Evolutionary conservation across 1,284 basidiomycete species (phyloP), one percentile per base, ranked within the genome.

Genomic region (Cutaneotrichosporon mucoides): DNA sequence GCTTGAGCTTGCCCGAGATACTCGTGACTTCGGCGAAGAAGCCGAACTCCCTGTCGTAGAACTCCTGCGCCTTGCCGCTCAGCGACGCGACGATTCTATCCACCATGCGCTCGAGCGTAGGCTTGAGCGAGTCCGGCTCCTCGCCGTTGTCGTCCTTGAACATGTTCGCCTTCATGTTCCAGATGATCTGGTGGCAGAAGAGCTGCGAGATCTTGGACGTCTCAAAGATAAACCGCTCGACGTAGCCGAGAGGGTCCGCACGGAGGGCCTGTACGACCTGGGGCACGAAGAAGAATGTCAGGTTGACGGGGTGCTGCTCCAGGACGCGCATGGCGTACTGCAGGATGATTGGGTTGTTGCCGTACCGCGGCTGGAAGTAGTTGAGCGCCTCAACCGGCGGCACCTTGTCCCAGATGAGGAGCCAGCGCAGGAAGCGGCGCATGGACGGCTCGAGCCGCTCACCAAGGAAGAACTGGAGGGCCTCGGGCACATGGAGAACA

Each of bases 101-200:
- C 6, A 86, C 90, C 86, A 97, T 90, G 10, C 82, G 80, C 70
- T 99, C 96, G n/a, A 99, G 83, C 36, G 84, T 82, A 0, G 95
- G 94, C 79, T 99, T 99, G 86, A 99, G 88, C 1, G 92, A 82
- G 79, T 99, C 96, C 6, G 69, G 66, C 56, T 71, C 65, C 86
- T 64, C 69, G 91, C 92, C 63, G 88, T 83, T 76, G 69, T 99
- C 96, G 70, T 95, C 96, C 69, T 89, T 92, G 78, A 88, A 97
- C 63, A 88, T 92, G 75, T 99, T 99, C 5, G 96, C 96, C 73
- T 96, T 96, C 96, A 99, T 99, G 77, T 99, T 99, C 96, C 96
- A 99, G 66, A 99, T 92, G 64, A 99, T 99, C 80, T 99, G 96
- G 76, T 99, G 96, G 73, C 96, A 99, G 82, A 99, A 99, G 9